phyloP scores from a whole-genome alignment of 805 yeast genomes.

The Cyberlindnera petersonii region DNA sequence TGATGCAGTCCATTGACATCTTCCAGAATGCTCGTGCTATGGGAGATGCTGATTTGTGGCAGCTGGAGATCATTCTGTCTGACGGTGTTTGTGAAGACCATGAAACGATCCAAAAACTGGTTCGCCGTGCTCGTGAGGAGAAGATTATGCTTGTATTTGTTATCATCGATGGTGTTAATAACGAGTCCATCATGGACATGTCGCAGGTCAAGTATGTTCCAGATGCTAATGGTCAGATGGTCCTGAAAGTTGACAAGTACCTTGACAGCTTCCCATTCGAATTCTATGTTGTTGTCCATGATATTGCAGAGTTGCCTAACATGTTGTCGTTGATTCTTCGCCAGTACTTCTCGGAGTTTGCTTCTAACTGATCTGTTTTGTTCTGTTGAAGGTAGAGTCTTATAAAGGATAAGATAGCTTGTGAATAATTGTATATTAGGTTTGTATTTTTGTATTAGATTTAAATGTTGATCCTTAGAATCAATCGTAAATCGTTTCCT shows the following conservation, averaged over 20 bases:
- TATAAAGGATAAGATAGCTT: background rate
- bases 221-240: constrained; percentile 65
- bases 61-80: constrained; percentile 83
- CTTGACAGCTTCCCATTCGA: constrained; percentile 96
- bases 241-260: constrained; percentile 74
- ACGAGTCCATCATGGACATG: constrained; percentile 90
- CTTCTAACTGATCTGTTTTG: constrained; percentile 28
- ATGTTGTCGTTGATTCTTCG: constrained; percentile 85
- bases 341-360: constrained; percentile 82
- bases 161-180: constrained; percentile 82
- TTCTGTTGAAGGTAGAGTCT: too few species aligned
- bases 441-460: too few species aligned
- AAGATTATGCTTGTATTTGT: constrained; percentile 94
- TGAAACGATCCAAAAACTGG: constrained; percentile 72
- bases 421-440: constrained; percentile 8
- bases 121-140: constrained; percentile 87
- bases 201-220: constrained; percentile 82
- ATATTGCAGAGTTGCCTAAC: constrained; percentile 85
- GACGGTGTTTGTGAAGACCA: constrained; percentile 99
- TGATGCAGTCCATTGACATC: constrained; percentile 64
- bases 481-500: too few species aligned
- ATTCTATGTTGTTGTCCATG: constrained; percentile 88
- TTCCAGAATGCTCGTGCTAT: constrained; percentile 55
- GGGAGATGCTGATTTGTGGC: constrained; percentile 75
- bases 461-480: too few species aligned